phyloP scores from a whole-genome alignment of 2,329 filamentous ascomycete species.

The Fusarium xylarioides region DNA sequence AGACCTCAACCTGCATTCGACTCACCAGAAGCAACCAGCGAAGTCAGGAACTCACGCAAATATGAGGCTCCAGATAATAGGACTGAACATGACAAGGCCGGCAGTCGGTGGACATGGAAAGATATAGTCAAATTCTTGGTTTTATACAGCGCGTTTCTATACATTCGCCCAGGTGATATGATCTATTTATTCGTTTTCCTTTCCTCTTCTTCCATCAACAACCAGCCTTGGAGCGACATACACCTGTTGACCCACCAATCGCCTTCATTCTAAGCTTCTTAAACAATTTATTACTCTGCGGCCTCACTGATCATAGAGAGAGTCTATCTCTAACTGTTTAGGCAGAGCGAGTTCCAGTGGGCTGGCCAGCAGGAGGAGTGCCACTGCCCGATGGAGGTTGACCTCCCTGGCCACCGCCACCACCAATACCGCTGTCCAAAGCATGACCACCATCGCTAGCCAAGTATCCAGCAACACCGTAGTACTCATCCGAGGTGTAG shows the following conservation, averaged over 20 bases:
- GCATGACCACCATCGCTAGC: background rate
- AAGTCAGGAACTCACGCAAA: too few species aligned
- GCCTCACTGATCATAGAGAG: accelerated
- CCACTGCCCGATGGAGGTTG: background rate
- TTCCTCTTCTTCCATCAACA: background rate
- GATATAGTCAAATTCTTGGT: background rate
- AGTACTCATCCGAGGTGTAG: background rate
- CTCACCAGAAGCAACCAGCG: too few species aligned
- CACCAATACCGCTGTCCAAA: conserved; percentile 3
- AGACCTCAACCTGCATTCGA: too few species aligned
- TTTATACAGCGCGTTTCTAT: background rate
- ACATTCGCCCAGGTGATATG: too few species aligned
- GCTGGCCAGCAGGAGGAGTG: background rate
- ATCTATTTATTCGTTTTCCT: too few species aligned
- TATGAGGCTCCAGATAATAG: too few species aligned
- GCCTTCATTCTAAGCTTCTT: background rate
- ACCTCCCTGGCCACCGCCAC: background rate
- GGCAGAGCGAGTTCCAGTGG: background rate
- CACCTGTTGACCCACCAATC: accelerated
- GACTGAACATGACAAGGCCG: too few species aligned
- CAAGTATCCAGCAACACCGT: conserved; percentile 6
- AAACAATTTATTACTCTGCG: accelerated
- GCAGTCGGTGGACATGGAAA: background rate
- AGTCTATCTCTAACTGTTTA: background rate
- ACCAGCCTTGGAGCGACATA: background rate